A percentile compares a stretch with the other conserved stretches of the same genome.
Conservation (phyloP, 2,329 filamentous ascomycete genomes). For the Zarea fungicola region DNA sequence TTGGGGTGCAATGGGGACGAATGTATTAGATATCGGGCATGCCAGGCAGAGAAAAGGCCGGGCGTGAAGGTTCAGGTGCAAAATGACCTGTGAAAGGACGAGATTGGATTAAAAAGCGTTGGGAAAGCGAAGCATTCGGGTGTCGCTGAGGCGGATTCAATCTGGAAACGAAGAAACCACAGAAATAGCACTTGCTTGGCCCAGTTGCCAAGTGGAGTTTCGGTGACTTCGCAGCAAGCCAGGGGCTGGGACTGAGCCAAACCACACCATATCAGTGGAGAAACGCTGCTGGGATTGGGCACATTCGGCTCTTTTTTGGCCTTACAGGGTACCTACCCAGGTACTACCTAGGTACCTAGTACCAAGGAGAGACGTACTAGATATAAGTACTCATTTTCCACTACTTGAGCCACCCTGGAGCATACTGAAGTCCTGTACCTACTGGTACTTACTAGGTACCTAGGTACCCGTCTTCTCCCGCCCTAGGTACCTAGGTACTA, state of each 20-base stretch:
- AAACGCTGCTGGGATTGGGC: slow-evolving; percentile 2
- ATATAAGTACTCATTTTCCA: too few relatives aligned
- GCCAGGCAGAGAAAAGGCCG: not conserved
- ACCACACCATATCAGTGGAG: not conserved
- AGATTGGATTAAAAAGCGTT: not conserved
- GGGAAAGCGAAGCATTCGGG: not conserved
- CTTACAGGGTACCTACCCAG: not conserved
- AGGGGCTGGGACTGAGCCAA: slow-evolving; percentile 1
- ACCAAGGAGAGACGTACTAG: too few relatives aligned
- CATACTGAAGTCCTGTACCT: too few relatives aligned
- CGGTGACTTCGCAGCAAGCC: slow-evolving; percentile 9
- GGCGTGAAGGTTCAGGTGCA: not conserved
- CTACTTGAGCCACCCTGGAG: too few relatives aligned
- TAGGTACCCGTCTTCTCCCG: not conserved
- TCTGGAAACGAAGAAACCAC: not conserved
- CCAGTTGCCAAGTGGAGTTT: slow-evolving; percentile 8
- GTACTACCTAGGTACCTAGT: too few relatives aligned
- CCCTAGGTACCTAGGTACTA: not conserved
- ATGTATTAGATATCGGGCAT: not conserved
- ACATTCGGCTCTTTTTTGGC: not conserved
- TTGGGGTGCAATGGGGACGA: slow-evolving; percentile 1
- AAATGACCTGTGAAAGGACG: not conserved
- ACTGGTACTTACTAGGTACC: not conserved
- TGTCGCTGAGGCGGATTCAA: not conserved
- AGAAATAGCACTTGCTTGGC: not conserved